phyloP scores from a whole-genome alignment of 805 yeast species.

The Brettanomyces bruxellensis region DNA sequence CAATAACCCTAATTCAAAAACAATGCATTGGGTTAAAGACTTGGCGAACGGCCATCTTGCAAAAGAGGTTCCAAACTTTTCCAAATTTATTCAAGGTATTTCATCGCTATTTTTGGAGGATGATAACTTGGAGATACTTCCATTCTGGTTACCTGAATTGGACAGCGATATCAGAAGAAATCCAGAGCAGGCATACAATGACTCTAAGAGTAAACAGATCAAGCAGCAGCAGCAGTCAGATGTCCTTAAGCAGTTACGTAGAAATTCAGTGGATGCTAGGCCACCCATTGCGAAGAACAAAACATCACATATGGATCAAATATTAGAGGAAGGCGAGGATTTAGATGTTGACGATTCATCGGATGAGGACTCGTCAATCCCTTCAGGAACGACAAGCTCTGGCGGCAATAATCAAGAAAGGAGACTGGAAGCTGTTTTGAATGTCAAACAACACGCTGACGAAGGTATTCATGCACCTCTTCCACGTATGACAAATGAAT shows the following conservation, averaged over 20 bases:
- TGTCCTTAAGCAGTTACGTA: conserved; percentile 29
- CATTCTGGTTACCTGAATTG: conserved; percentile 91
- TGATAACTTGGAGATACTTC: conserved; percentile 81
- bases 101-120: conserved; percentile 83
- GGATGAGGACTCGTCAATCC: conserved; percentile 34
- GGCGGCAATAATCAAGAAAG: not conserved
- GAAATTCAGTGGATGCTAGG: conserved; percentile 33
- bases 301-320: conserved; percentile 23
- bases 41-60: conserved; percentile 75
- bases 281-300: conserved; percentile 17
- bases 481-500: not conserved
- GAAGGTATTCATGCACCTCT: conserved; percentile 1
- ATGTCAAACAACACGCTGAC: too few species aligned
- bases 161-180: conserved; percentile 69
- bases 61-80: conserved; percentile 88
- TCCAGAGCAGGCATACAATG: conserved; percentile 72
- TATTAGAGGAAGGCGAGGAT: conserved; percentile 23
- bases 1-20: conserved; percentile 40
- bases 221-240: conserved; percentile 35
- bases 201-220: conserved; percentile 45
- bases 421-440: not conserved
- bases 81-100: conserved; percentile 89
- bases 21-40: conserved; percentile 73
- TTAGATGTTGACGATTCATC: conserved; percentile 37
- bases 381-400: not conserved